These are phyloP conservation scores for Saitozyma podzolica DNA, from an alignment of 768 basidiomycete species.

Conservation along the genomic window DNA sequence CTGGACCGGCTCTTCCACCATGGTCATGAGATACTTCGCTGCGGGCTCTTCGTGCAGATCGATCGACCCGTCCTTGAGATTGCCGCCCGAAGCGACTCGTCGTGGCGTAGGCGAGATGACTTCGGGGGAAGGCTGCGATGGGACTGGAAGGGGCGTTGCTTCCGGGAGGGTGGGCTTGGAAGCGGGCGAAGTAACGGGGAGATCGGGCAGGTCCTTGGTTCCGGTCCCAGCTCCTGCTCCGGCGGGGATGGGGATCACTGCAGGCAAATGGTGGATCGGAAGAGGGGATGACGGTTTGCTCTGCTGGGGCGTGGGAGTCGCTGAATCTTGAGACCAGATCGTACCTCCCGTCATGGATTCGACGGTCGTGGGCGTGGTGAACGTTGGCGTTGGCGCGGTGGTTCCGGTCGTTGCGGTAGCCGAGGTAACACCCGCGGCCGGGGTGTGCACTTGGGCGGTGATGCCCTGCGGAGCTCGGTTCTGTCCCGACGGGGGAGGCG, in stretches of 20 bases:
- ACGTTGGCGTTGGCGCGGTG: constrained; percentile 1
- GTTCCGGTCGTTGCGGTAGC: too few relatives aligned
- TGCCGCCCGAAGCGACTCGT: constrained; percentile 29
- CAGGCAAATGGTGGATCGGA: too few relatives aligned
- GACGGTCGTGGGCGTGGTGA: constrained; percentile 2
- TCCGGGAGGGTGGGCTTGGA: too few relatives aligned
- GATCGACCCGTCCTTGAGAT: constrained; percentile 4
- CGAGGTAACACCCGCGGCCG: too few relatives aligned
- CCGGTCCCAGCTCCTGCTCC: too few relatives aligned
- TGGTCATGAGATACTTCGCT: constrained; percentile 45
- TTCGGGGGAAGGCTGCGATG: not conserved
- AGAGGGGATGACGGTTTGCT: not conserved
- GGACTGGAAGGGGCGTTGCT: not conserved
- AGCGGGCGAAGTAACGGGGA: too few relatives aligned
- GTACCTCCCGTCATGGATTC: constrained; percentile 17
- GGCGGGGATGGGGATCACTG: too few relatives aligned
- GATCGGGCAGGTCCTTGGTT: too few relatives aligned
- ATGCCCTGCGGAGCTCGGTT: not conserved
- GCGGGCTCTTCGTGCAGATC: constrained; percentile 43
- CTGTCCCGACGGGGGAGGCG: not conserved
- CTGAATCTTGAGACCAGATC: constrained; percentile 31
- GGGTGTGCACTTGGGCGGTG: not conserved
- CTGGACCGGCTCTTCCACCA: constrained; percentile 33
- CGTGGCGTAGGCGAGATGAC: constrained; percentile 39
- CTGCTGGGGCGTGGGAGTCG: constrained; percentile 19